Percentiles rank a stretch among this genome's conserved stretches.
Evolutionary conservation across 1,284 basidiomycete genomes (phyloP).

Genomic region (Waitea zeae): DNA sequence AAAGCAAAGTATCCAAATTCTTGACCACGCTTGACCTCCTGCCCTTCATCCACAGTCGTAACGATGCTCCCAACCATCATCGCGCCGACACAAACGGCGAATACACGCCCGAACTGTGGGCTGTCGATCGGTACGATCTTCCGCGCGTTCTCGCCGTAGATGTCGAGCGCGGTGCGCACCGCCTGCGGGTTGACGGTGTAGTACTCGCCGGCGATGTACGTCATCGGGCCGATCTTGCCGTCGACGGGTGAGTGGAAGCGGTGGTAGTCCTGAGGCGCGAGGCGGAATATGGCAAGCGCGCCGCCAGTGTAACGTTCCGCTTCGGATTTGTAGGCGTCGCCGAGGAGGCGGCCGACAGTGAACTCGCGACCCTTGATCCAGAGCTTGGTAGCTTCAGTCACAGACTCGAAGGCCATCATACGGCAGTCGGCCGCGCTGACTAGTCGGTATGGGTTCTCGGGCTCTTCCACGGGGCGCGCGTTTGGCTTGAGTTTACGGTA

Average conservation of each 20-base stretch:
- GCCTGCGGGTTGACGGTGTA: conserved; percentile 89
- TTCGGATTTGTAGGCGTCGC: conserved; percentile 56
- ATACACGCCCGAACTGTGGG: conserved; percentile 73
- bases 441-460: conserved; percentile 57
- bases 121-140: conserved; percentile 84
- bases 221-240: conserved; percentile 69
- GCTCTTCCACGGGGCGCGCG: conserved; percentile 64
- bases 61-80: conserved; percentile 92
- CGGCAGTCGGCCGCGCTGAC: conserved; percentile 90
- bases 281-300: conserved; percentile 68
- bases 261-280: conserved; percentile 96
- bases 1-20: conserved; percentile 93
- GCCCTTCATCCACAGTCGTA: conserved; percentile 74
- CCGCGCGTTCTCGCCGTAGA: conserved; percentile 87
- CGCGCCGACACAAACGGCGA: conserved; percentile 79
- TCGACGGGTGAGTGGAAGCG: conserved; percentile 90
- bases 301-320: conserved; percentile 63
- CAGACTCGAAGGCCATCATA: conserved; percentile 82
- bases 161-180: conserved; percentile 68
- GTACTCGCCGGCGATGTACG: conserved; percentile 71
- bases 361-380: conserved; percentile 99
- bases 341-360: conserved; percentile 63
- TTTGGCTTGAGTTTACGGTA: conserved; percentile 77
- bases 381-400: conserved; percentile 69
- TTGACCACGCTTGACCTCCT: conserved; percentile 64